Percentiles rank a stretch among this genome's conserved stretches.
Evolutionary conservation across 768 basidiomycete genomes (phyloP).

Genomic region (Boletellus ananiceps): DNA sequence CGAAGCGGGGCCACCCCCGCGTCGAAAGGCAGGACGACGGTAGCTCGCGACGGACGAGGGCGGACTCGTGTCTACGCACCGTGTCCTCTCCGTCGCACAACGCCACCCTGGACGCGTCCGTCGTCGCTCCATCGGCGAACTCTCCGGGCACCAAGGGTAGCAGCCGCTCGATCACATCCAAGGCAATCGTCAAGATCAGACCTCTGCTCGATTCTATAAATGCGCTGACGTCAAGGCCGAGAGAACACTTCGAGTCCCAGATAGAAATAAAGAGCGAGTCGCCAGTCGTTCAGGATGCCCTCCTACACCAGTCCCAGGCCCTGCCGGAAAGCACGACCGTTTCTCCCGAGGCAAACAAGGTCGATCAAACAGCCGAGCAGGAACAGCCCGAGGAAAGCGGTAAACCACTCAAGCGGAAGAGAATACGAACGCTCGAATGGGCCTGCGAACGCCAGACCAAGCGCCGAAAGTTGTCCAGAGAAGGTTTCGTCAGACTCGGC

Average conservation of each 20-base stretch:
- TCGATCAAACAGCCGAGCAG: neutral
- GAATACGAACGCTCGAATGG: slow-evolving; percentile 39
- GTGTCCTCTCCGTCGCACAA: slow-evolving; percentile 31
- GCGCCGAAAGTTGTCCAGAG: slow-evolving; percentile 29
- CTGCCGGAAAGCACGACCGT: neutral
- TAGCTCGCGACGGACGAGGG: neutral
- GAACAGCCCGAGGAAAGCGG: slow-evolving; percentile 8
- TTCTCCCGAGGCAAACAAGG: neutral
- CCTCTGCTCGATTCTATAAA: slow-evolving; percentile 22
- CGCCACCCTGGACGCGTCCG: slow-evolving; percentile 18
- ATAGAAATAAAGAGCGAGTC: neutral
- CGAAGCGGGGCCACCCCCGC: slow-evolving; percentile 27
- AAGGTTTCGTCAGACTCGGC: slow-evolving; percentile 11
- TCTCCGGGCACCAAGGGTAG: neutral
- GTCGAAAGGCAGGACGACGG: neutral
- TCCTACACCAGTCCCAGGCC: neutral
- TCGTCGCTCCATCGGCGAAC: neutral
- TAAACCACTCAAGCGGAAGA: slow-evolving; percentile 13
- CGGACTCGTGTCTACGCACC: slow-evolving; percentile 22
- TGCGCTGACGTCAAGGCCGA: slow-evolving; percentile 8
- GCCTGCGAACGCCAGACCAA: slow-evolving; percentile 40
- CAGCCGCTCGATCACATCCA: slow-evolving; percentile 5
- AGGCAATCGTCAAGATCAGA: slow-evolving; percentile 18
- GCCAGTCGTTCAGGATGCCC: neutral
- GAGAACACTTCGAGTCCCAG: neutral